A percentile compares a stretch with the other conserved stretches of the same genome.
Conservation (phyloP, 2,329 filamentous ascomycete genomes). For the Xylariaceae sp. region DNA sequence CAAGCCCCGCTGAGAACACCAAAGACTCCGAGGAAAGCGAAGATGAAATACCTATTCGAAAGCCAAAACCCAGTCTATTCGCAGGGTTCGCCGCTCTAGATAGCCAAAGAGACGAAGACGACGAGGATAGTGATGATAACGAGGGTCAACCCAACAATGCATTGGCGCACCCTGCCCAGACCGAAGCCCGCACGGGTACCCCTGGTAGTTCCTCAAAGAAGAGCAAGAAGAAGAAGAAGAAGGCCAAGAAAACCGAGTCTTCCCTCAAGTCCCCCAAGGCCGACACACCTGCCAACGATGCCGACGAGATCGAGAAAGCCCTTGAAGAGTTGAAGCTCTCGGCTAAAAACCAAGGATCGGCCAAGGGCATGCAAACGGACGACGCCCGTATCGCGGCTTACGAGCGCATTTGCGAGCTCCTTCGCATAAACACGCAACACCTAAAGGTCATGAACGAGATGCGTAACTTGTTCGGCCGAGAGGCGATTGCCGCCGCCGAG, state of each 20-base stretch:
- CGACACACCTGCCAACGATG: slow-evolving; percentile 22
- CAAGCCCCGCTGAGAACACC: slow-evolving; percentile 28
- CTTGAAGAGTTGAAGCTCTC: slow-evolving; percentile 33
- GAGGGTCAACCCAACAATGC: slow-evolving; percentile 29
- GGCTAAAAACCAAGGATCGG: slow-evolving; percentile 14
- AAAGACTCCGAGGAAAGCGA: slow-evolving; percentile 34
- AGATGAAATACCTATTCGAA: slow-evolving; percentile 31
- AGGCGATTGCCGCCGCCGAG: slow-evolving; percentile 50
- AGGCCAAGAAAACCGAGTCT: slow-evolving; percentile 22
- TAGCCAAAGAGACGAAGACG: slow-evolving; percentile 38
- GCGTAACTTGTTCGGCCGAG: slow-evolving; percentile 56
- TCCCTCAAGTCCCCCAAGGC: slow-evolving; percentile 9
- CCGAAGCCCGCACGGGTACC: slow-evolving; percentile 12
- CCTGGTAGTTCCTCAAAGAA: slow-evolving; percentile 30
- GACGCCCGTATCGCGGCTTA: slow-evolving; percentile 20
- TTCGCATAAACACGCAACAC: slow-evolving; percentile 57
- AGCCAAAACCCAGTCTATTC: slow-evolving; percentile 43
- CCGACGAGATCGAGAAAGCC: slow-evolving; percentile 53
- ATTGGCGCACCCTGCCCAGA: slow-evolving; percentile 13
- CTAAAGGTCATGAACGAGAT: slow-evolving; percentile 90
- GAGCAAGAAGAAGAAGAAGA: slow-evolving; percentile 35
- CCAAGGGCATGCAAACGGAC: slow-evolving; percentile 6
- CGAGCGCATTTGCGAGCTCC: slow-evolving; percentile 36
- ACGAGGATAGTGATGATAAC: slow-evolving; percentile 32
- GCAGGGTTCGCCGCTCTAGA: slow-evolving; percentile 46